Conservation (phyloP, 176 grass and related monocot species). For the Lolium perenne region DNA sequence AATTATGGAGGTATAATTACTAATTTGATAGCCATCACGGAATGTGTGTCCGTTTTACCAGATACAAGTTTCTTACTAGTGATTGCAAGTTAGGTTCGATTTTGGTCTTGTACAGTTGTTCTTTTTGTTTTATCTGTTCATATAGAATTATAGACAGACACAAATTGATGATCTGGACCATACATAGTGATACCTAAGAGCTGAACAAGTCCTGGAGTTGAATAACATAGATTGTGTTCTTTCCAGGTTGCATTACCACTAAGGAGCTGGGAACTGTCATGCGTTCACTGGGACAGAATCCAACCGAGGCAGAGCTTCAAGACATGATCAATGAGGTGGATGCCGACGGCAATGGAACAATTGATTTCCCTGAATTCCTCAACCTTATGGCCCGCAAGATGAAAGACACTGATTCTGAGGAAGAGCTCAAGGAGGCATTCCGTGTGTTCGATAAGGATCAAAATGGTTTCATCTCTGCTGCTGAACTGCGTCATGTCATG, state of each 20-base stretch:
- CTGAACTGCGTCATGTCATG: conserved; percentile 60
- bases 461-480: conserved; percentile 54
- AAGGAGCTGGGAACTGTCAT: conserved; percentile 60
- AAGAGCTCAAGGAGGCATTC: conserved; percentile 46
- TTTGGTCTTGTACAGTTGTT: not conserved
- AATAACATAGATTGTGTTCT: conserved; percentile 5
- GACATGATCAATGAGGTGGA: conserved; percentile 58
- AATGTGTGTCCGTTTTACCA: not conserved
- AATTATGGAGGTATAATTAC: not conserved
- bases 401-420: conserved; percentile 49
- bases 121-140: conserved; percentile 1
- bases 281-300: conserved; percentile 57
- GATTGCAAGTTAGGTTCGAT: not conserved
- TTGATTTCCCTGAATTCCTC: conserved; percentile 55
- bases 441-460: conserved; percentile 45
- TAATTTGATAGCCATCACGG: not conserved
- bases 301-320: conserved; percentile 51
- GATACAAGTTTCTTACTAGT: not conserved
- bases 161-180: conserved; percentile 3
- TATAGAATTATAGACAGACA: not conserved
- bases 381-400: conserved; percentile 50
- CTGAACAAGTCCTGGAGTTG: not conserved
- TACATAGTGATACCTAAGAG: not conserved
- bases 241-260: conserved; percentile 50
- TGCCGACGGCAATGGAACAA: conserved; percentile 54